Base-by-base conservation (phyloP, 352 stramenopile genomes). In the Globisporangium ultimum region DNA sequence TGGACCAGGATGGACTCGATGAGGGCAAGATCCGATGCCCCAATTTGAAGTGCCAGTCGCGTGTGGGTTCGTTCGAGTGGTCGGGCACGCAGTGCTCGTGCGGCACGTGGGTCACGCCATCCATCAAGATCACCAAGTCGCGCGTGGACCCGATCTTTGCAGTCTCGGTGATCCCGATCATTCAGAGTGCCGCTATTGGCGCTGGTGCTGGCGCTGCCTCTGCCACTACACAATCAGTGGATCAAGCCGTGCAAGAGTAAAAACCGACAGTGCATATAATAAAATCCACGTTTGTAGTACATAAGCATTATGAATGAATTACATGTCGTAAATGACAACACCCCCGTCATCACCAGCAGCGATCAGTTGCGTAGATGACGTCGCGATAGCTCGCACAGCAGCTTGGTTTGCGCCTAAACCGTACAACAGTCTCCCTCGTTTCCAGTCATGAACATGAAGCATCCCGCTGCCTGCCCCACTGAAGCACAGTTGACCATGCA, bases 321-420 rank as follows among this genome's bases (percentile, higher is more conserved):
- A 45, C 78, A 89, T 88, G 24, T 88, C 68, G 55, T 95, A 96
- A 17, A 90, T 58, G 22, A 96, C 72, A 20, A 91, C 84, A 9
- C 82, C 67, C n/a, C 87, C 87, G 58, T 96, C 87, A 52, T 96
- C 87, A 3, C 87, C 87, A 5, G 81, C 80, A 8, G 84, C 87
- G 12, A 95, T 67, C 48, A 96, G 64, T 15, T 80, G 58, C 12
- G 63, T 74, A 1, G 53, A 7, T 0, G 76, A 80, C n/a, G 76
- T 72, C 45, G 62, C 70, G 32, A 96, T 88, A 18, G 79, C 81
- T 42, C 87, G 67, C 13, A 96, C 82, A 0, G 86, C 86, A 2
- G 83, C 83, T 48, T 91, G 72, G 53, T 95, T 95, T 15, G 87
- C 86, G 10, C 87, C 87, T n/a, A 96, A 70, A 10, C 83, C 87